Conservation (phyloP, 2,329 filamentous ascomycete species). For the Ilyonectria robusta region DNA sequence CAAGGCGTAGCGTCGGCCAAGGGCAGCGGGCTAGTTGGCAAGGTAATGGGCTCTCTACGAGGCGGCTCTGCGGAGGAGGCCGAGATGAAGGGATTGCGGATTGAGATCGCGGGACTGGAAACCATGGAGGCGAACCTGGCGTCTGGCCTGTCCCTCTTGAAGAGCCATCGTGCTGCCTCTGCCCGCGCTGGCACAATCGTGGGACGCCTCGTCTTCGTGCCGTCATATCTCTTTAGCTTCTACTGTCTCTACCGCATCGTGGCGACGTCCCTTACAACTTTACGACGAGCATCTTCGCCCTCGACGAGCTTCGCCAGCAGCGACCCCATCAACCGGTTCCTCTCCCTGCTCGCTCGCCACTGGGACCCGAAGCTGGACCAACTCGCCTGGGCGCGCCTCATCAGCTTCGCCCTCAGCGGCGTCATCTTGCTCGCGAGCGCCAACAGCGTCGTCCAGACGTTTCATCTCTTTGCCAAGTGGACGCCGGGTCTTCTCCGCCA, state of each 20-base stretch:
- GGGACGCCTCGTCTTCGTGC: slow-evolving; percentile 75
- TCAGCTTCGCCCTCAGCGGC: slow-evolving; percentile 86
- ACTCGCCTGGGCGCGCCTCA: slow-evolving; percentile 85
- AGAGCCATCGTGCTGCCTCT: slow-evolving; percentile 73
- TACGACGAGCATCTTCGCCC: slow-evolving; percentile 67
- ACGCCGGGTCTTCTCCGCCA: slow-evolving; percentile 79
- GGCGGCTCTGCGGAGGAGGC: slow-evolving; percentile 72
- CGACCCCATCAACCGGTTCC: slow-evolving; percentile 87
- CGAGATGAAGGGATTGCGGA: slow-evolving; percentile 73
- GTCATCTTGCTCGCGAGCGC: slow-evolving; percentile 87
- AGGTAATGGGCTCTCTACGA: slow-evolving; percentile 80
- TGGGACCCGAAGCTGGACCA: slow-evolving; percentile 89
- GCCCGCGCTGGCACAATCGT: slow-evolving; percentile 76
- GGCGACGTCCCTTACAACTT: slow-evolving; percentile 77
- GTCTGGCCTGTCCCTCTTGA: slow-evolving; percentile 74
- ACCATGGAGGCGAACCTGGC: slow-evolving; percentile 83
- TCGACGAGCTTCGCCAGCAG: slow-evolving; percentile 73
- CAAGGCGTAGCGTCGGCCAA: slow-evolving; percentile 43
- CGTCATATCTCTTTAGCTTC: slow-evolving; percentile 78
- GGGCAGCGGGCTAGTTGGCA: slow-evolving; percentile 74
- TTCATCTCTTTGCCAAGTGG: slow-evolving; percentile 84
- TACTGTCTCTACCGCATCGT: slow-evolving; percentile 90
- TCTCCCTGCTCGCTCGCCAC: slow-evolving; percentile 85
- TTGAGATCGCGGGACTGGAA: slow-evolving; percentile 85
- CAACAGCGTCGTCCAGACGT: slow-evolving; percentile 87